Evolutionary conservation across 805 yeast species (phyloP).

Genomic region (Schizosaccharomyces cryophilus): DNA sequence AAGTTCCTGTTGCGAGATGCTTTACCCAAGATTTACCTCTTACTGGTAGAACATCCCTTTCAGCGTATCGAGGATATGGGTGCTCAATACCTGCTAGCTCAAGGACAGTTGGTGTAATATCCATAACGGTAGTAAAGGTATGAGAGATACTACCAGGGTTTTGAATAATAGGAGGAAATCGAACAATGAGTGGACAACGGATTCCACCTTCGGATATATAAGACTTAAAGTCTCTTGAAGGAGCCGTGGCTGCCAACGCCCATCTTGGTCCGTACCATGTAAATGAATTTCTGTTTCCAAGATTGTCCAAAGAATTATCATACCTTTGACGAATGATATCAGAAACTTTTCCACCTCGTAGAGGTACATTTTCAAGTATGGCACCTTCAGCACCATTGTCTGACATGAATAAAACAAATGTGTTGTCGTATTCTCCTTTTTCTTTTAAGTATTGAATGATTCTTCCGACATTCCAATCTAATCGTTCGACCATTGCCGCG

Average conservation of each 20-base stretch:
- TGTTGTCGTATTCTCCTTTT: slow-evolving; percentile 26
- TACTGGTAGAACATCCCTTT: slow-evolving; percentile 12
- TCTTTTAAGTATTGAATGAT: slow-evolving; percentile 15
- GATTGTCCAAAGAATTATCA: slow-evolving; percentile 22
- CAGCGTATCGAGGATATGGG: slow-evolving; percentile 19
- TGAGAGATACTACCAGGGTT: slow-evolving; percentile 8
- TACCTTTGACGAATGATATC: slow-evolving; percentile 10
- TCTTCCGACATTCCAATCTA: slow-evolving; percentile 27
- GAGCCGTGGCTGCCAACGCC: slow-evolving; percentile 42
- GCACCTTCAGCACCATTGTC: slow-evolving; percentile 46
- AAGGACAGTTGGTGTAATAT: slow-evolving; percentile 26
- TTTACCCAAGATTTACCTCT: not conserved
- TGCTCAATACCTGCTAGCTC: slow-evolving; percentile 24
- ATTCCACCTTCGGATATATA: slow-evolving; percentile 40
- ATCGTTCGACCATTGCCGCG: slow-evolving; percentile 38
- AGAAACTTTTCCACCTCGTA: slow-evolving; percentile 10
- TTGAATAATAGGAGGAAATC: slow-evolving; percentile 17
- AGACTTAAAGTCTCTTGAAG: slow-evolving; percentile 27
- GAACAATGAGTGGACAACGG: slow-evolving; percentile 28
- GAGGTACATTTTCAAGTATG: slow-evolving; percentile 31
- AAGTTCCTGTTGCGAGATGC: not conserved
- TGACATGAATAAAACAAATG: slow-evolving; percentile 33
- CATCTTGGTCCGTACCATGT: slow-evolving; percentile 31
- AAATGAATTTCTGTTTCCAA: slow-evolving; percentile 25
- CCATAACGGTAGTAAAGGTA: slow-evolving; percentile 28